Evolutionary conservation across 2,329 filamentous ascomycete species (phyloP).

Genomic region (Colletotrichum salicis): DNA sequence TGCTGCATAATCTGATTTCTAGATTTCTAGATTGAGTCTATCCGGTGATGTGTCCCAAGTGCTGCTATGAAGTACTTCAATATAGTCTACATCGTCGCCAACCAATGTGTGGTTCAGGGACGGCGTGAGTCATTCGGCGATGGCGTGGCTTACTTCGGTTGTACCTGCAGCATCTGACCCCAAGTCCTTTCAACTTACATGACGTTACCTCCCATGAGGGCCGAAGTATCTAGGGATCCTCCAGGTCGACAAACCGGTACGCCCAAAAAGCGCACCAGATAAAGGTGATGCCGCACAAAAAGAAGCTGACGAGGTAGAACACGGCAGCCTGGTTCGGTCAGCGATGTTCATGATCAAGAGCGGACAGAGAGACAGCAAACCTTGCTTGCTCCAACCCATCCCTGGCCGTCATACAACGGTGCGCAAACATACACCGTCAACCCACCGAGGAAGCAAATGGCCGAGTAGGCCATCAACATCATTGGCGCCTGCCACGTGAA

Average conservation of each 20-base stretch:
- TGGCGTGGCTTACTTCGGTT: background rate
- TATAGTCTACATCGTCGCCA: background rate
- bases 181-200: background rate
- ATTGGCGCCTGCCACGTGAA: constrained; percentile 45
- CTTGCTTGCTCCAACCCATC: constrained; percentile 34
- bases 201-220: background rate
- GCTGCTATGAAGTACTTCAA: background rate
- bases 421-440: constrained; percentile 40
- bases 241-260: constrained; percentile 40
- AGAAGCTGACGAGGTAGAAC: constrained; percentile 38
- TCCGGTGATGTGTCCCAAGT: background rate
- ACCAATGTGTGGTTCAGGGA: background rate
- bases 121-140: constrained; percentile 33
- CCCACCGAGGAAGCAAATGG: constrained; percentile 39
- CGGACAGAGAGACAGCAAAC: constrained; percentile 11
- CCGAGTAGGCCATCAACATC: constrained; percentile 42
- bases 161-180: background rate
- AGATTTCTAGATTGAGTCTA: background rate
- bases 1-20: background rate
- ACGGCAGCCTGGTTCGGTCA: constrained; percentile 33
- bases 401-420: constrained; percentile 38
- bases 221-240: constrained; percentile 17
- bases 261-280: constrained; percentile 44
- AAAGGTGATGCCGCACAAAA: constrained; percentile 35
- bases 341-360: background rate